Evolutionary conservation across 306 rosid genomes (phyloP).

Genomic region (Fragaria iinumae): DNA sequence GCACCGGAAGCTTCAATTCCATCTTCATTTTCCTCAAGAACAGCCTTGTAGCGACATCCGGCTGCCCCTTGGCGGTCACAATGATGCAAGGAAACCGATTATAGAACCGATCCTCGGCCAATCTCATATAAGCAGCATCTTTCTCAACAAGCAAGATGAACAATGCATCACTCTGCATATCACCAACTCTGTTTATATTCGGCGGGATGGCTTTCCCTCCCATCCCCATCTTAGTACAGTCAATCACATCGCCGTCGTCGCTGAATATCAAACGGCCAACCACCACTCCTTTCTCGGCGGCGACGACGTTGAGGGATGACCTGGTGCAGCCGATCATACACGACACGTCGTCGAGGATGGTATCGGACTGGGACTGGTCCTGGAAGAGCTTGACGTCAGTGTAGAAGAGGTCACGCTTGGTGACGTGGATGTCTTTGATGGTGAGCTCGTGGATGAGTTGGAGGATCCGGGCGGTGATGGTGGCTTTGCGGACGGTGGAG

Average conservation of each 20-base stretch:
- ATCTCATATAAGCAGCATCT: conserved; percentile 87
- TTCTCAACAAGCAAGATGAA: conserved; percentile 87
- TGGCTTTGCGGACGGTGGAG: conserved; percentile 74
- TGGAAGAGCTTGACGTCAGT: conserved; percentile 91
- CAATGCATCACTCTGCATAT: conserved; percentile 89
- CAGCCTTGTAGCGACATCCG: conserved; percentile 83
- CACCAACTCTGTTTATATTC: conserved; percentile 79
- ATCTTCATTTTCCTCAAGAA: conserved; percentile 90
- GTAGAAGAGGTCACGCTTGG: conserved; percentile 92
- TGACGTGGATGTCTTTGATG: conserved; percentile 73
- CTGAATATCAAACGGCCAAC: conserved; percentile 88
- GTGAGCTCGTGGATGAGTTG: conserved; percentile 87
- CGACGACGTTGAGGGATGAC: conserved; percentile 80
- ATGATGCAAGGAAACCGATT: conserved; percentile 81
- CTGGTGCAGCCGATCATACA: conserved; percentile 89
- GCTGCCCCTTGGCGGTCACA: conserved; percentile 83
- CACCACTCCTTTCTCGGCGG: conserved; percentile 89
- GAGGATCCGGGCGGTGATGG: conserved; percentile 69
- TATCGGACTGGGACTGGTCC: conserved; percentile 82
- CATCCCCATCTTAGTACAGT: conserved; percentile 96
- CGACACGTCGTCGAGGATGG: conserved; percentile 82
- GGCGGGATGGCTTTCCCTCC: conserved; percentile 95
- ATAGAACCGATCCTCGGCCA: conserved; percentile 92
- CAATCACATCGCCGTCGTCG: conserved; percentile 90
- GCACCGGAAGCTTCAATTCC: conserved; percentile 79